Evolutionary conservation across 176 grass and related monocot genomes (phyloP), one percentile per base, ranked within the genome.

Genomic region (Oryza glaberrima): DNA sequence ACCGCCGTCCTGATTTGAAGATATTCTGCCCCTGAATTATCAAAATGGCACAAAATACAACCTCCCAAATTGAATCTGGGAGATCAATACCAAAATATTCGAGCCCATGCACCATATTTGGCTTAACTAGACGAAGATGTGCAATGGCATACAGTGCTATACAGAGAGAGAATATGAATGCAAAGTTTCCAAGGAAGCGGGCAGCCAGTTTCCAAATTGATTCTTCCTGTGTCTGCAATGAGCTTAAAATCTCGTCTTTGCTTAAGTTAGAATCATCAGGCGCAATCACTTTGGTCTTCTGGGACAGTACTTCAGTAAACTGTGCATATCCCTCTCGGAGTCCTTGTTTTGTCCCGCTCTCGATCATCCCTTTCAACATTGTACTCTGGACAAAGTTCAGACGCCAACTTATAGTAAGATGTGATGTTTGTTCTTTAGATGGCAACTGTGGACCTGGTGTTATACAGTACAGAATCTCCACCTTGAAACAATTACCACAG

Each of bases 291-390:
- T 92, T 92, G 36, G 91, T 82, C 83, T 84, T 94, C 84, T 92
- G 87, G 73, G 93, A 91, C 43, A 95, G 70, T 71, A 94, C 35
- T 82, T 95, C 91, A 84, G 93, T 84, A 77, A 95, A 98, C 81
- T 90, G 91, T 23, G 70, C 79, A 85, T 93, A 98, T 60, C 85
- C 90, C 54, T 98, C 95, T 81, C 89, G 84, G 25, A 98, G 81
- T 14, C 95, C 91, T 88, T 98, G 95, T 84, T 70, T 95, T 77
- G 91, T 60, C 48, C 91, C 96, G 82, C 90, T 95, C 89, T 98
- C 96, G 6, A 98, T 93, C 91, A 98, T 94, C 84, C 89, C 71
- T 92, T 92, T 98, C 87, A 95, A 86, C 96, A 98, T 98, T 13
- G 96, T 95, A 83, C 96, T 94, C 77, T 98, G 96, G 52, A 95